Evolutionary conservation across 208 protist genomes (phyloP), one percentile per base, ranked within the genome.

Genomic region (Crithidia expoeki): DNA sequence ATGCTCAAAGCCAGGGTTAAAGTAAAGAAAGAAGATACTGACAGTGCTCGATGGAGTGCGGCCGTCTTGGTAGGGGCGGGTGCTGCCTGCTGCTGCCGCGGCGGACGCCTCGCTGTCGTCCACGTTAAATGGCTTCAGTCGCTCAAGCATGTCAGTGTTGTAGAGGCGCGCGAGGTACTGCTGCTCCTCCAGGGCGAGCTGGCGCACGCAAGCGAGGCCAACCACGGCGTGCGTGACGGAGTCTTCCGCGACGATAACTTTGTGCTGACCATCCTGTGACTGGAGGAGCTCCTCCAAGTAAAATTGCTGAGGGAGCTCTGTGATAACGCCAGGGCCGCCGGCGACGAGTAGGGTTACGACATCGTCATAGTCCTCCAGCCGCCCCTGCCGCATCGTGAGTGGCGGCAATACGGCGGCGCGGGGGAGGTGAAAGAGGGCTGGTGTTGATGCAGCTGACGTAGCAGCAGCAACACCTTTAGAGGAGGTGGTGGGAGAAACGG

Each of bases 361-460:
- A 56, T 94, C 88, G 60, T 97, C 93, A 74, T 96, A 96, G 70
- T 97, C 93, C 75, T 97, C 89, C 27, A 96, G 72, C 16, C 89
- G 77, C 21, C 93, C 93, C 16, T 76, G 70, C n/a, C 91, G 91
- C 19, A 96, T 66, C 34, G 68, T 53, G 19, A 96, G 79, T 21
- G 81, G 72, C 10, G 83, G 80, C 19, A 93, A 27, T 19, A 94
- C 58, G 16, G 33, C 19, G 5, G 50, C 59, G 7, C 85, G 80
- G 3, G 63, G 32, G 23, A 91, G 66, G 72, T 86, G 75, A 12
- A 80, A 65, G 6, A 94, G 17, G 17, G 46, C 60, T 33, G 36
- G 25, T 19, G 32, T 28, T 30, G 33, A 50, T 17, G 30, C 17
- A 33, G 3, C 19, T 0, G 46, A 21, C 2, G 62, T 28, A 9